Conservation (phyloP, 2,329 filamentous ascomycete species). For the Alternaria ventricosa region DNA sequence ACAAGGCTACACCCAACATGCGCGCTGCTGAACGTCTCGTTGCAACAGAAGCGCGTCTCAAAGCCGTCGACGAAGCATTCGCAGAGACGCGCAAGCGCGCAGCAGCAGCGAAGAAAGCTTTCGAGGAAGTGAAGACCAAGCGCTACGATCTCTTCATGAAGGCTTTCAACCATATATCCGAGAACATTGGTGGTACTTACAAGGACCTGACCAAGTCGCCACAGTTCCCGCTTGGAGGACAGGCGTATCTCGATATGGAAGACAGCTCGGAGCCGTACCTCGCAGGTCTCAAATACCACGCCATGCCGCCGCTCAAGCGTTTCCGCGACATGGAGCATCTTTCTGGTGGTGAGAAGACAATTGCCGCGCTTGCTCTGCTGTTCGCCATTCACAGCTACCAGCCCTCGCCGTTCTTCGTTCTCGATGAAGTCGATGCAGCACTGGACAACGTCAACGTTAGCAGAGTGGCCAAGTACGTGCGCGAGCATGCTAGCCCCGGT, state of each 20-base stretch:
- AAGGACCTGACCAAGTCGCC: conserved; percentile 90
- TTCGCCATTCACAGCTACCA: conserved; percentile 98
- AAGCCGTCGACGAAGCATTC: conserved; percentile 86
- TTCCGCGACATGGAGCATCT: conserved; percentile 99
- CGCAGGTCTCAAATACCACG: conserved; percentile 96
- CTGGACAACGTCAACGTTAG: conserved; percentile 98
- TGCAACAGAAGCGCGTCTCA: conserved; percentile 81
- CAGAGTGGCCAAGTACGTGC: conserved; percentile 95
- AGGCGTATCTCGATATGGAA: conserved; percentile 88
- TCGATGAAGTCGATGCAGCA: conserved; percentile 97
- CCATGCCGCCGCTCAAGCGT: conserved; percentile 96
- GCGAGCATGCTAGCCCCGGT: conserved; percentile 89
- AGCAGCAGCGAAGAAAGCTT: conserved; percentile 78
- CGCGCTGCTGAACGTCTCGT: conserved; percentile 91
- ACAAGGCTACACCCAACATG: conserved; percentile 97
- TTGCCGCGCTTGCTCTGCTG: conserved; percentile 93
- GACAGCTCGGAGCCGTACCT: conserved; percentile 97
- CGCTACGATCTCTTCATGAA: conserved; percentile 93
- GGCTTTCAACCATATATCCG: conserved; percentile 91
- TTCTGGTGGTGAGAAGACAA: conserved; percentile 97
- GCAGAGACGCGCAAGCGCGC: conserved; percentile 80
- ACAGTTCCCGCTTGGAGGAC: conserved; percentile 91
- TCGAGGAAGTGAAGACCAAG: conserved; percentile 79
- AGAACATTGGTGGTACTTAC: conserved; percentile 93
- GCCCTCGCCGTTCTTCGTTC: conserved; percentile 94